A percentile compares a stretch with the other conserved stretches of the same genome.
phyloP scores from a whole-genome alignment of 805 yeast species.

The Zygotorulaspora danielsina region DNA sequence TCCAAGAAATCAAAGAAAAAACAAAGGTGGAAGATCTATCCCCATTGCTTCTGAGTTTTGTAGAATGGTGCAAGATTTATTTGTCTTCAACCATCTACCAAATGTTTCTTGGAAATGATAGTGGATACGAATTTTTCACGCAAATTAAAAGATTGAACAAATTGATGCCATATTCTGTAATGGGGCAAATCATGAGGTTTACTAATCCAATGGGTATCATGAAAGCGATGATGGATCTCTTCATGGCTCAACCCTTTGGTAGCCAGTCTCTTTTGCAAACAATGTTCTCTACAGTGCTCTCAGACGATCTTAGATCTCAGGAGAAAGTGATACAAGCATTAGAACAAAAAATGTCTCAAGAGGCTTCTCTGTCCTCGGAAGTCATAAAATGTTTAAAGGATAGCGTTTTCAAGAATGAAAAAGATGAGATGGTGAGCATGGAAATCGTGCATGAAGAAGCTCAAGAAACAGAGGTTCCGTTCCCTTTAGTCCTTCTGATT shows the following conservation, averaged over 20 bases:
- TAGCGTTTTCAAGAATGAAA: slow-evolving; percentile 33
- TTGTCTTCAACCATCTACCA: slow-evolving; percentile 81
- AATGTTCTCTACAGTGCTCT: slow-evolving; percentile 64
- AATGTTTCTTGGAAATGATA: slow-evolving; percentile 73
- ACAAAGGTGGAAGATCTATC: slow-evolving; percentile 53
- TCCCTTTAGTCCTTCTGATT: slow-evolving; percentile 25
- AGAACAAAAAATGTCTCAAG: slow-evolving; percentile 37
- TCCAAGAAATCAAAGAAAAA: slow-evolving; percentile 60
- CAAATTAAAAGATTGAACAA: slow-evolving; percentile 69
- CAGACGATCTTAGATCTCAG: slow-evolving; percentile 68
- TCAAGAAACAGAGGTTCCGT: slow-evolving; percentile 28
- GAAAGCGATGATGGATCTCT: slow-evolving; percentile 72
- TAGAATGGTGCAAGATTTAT: slow-evolving; percentile 80
- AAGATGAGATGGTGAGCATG: slow-evolving; percentile 28
- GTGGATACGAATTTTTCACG: slow-evolving; percentile 67
- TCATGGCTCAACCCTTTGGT: slow-evolving; percentile 76
- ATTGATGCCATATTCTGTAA: slow-evolving; percentile 73
- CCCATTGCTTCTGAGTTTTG: slow-evolving; percentile 60
- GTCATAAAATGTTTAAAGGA: slow-evolving; percentile 32
- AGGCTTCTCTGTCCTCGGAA: slow-evolving; percentile 22
- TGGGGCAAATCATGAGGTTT: slow-evolving; percentile 69
- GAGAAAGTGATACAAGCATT: slow-evolving; percentile 49
- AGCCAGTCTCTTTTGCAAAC: slow-evolving; percentile 65
- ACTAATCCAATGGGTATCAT: slow-evolving; percentile 86
- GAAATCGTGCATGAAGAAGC: slow-evolving; percentile 33